phyloP scores from a whole-genome alignment of 441 rosid genomes.

The Theobroma grandiflorum region DNA sequence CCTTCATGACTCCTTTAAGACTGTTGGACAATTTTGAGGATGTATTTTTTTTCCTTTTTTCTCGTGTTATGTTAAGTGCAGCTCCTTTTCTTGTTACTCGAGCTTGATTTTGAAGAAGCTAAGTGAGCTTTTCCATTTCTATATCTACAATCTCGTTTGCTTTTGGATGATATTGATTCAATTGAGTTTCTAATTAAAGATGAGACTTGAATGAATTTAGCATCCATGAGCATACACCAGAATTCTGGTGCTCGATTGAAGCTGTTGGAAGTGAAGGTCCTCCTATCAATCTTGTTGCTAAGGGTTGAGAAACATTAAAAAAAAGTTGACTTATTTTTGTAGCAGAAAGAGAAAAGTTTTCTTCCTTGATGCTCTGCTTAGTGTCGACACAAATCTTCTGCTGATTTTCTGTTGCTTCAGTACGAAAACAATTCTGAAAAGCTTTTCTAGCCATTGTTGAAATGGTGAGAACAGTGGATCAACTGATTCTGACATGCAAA shows the following conservation, averaged over 20 bases:
- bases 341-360: not conserved
- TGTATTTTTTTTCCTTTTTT: no score
- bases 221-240: no score
- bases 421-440: not conserved
- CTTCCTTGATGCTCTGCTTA: not conserved
- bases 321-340: no score
- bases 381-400: not conserved
- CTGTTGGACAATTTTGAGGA: slow-evolving; percentile 36
- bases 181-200: no score
- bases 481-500: not conserved
- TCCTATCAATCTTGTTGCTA: not conserved
- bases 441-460: not conserved
- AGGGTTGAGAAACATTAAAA: no score
- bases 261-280: no score
- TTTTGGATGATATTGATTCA: no score
- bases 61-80: not conserved
- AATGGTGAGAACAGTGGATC: not conserved
- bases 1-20: slow-evolving; percentile 80
- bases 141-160: not conserved
- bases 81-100: no score
- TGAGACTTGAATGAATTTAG: no score
- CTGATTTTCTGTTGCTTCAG: not conserved
- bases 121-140: no score
- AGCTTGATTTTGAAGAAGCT: no score
- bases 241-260: no score